phyloP scores from a whole-genome alignment of 768 basidiomycete species.

The Lactarius trivialis region DNA sequence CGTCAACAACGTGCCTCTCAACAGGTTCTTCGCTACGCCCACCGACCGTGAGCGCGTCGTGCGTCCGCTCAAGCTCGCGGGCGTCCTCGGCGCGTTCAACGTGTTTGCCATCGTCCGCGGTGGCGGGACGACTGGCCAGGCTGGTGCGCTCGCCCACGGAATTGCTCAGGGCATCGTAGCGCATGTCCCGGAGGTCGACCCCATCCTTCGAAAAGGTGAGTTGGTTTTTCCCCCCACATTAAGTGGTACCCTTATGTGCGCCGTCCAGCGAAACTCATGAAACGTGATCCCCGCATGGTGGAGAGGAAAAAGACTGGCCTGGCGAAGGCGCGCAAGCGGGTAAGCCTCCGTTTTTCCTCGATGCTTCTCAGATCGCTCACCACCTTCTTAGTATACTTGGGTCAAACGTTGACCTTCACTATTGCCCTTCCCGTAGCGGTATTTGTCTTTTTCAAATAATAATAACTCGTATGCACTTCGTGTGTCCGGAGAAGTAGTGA shows the following conservation, averaged over 20 bases:
- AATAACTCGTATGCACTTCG: neutral
- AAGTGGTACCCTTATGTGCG: neutral
- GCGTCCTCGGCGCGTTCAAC: slow-evolving; percentile 80
- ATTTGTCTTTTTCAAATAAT: neutral
- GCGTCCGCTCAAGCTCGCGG: slow-evolving; percentile 78
- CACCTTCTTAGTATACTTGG: slow-evolving; percentile 68
- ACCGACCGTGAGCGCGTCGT: slow-evolving; percentile 77
- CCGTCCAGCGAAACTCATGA: slow-evolving; percentile 67
- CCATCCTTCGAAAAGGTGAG: slow-evolving; percentile 68
- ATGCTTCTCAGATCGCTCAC: slow-evolving; percentile 19
- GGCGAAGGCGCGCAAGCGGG: slow-evolving; percentile 88
- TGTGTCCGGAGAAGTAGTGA: neutral
- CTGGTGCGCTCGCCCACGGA: slow-evolving; percentile 77
- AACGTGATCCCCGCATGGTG: slow-evolving; percentile 94
- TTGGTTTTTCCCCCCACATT: neutral
- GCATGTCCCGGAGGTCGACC: slow-evolving; percentile 59
- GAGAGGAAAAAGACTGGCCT: slow-evolving; percentile 96
- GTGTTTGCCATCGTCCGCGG: slow-evolving; percentile 57
- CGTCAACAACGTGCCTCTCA: slow-evolving; percentile 77
- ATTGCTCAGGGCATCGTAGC: slow-evolving; percentile 69
- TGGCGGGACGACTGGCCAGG: slow-evolving; percentile 88
- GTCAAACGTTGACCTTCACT: slow-evolving; percentile 71
- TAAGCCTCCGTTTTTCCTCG: slow-evolving; percentile 36
- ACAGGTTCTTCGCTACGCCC: slow-evolving; percentile 68
- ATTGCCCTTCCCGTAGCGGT: neutral